Percentiles rank a stretch among this genome's conserved stretches.
Conservation (phyloP, 768 basidiomycete species). For the Harrya chromipes region DNA sequence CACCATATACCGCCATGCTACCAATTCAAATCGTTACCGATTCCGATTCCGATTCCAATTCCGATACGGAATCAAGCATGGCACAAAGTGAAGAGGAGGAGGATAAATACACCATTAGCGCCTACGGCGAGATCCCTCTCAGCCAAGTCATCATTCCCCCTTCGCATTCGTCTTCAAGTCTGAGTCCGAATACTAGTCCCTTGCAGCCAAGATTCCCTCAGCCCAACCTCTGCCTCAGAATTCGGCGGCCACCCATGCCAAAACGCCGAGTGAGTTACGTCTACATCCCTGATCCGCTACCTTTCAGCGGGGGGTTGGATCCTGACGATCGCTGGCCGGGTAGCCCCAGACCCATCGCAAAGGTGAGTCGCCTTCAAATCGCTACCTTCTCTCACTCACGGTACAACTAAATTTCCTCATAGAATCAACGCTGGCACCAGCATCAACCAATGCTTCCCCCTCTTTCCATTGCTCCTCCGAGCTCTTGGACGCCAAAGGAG, state of each 20-base stretch:
- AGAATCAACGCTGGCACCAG: slow-evolving; percentile 11
- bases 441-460: slow-evolving; percentile 15
- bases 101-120: slow-evolving; percentile 40
- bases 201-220: slow-evolving; percentile 6
- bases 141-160: slow-evolving; percentile 37
- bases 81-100: slow-evolving; percentile 15
- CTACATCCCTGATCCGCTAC: slow-evolving; percentile 8
- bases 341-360: slow-evolving; percentile 7
- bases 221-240: slow-evolving; percentile 23
- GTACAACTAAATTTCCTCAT: not conserved
- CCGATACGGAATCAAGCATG: not conserved
- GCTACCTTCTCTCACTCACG: not conserved
- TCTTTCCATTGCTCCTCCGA: not conserved
- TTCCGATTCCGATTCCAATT: not conserved
- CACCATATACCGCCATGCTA: not conserved
- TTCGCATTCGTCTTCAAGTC: not conserved
- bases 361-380: slow-evolving; percentile 11
- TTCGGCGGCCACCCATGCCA: slow-evolving; percentile 28
- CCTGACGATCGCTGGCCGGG: slow-evolving; percentile 13
- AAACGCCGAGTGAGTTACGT: slow-evolving; percentile 18
- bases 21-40: not conserved
- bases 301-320: not conserved
- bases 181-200: not conserved
- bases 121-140: slow-evolving; percentile 46
- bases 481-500: not conserved